Evolutionary conservation across 139 green algal species (phyloP).

Genomic region (Chlamydomonas sp.): DNA sequence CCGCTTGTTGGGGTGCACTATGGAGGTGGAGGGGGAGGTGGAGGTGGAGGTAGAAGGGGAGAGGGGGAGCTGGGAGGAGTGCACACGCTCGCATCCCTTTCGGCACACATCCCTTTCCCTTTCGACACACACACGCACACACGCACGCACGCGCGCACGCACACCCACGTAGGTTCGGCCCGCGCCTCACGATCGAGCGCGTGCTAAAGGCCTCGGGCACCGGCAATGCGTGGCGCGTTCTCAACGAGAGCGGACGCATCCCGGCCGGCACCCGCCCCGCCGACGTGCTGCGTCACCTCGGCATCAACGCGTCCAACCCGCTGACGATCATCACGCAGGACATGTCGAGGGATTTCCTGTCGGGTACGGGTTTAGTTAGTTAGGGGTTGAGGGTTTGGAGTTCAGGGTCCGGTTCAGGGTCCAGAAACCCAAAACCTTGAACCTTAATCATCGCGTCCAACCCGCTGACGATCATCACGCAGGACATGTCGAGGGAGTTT

Average conservation of each 20-base stretch:
- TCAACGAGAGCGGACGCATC: neutral
- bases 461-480: conserved; percentile 49
- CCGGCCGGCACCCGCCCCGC: no score
- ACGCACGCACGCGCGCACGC: no score
- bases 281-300: conserved; percentile 39
- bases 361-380: conserved; percentile 11
- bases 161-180: conserved; percentile 49
- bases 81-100: no score
- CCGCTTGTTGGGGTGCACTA: no score
- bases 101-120: no score
- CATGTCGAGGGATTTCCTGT: conserved; percentile 51
- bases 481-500: conserved; percentile 57
- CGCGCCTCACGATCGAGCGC: conserved; percentile 60
- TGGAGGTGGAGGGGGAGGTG: no score
- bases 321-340: conserved; percentile 53
- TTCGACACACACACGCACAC: no score
- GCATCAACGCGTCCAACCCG: conserved; percentile 40
- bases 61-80: no score
- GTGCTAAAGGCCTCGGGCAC: neutral
- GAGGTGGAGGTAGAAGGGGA: no score
- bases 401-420: no score
- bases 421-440: no score
- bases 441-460: no score
- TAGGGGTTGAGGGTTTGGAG: neutral
- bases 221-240: neutral